Evolutionary conservation across 2,329 filamentous ascomycete species (phyloP).

Genomic region (Monosporascus sp.): DNA sequence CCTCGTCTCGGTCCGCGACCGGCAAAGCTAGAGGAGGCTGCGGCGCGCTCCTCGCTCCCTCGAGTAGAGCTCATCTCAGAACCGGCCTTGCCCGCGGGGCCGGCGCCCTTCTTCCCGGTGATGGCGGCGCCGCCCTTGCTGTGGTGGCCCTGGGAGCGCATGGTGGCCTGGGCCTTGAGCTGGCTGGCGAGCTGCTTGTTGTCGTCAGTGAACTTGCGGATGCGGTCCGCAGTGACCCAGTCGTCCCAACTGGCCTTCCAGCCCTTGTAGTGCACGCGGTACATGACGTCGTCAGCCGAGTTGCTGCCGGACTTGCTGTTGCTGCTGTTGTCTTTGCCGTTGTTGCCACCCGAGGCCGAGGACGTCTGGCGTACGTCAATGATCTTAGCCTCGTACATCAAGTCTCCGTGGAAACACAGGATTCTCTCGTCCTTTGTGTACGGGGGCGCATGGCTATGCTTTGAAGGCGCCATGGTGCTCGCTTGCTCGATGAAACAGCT

Average conservation of each 20-base stretch:
- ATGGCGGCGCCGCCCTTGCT: conserved; percentile 36
- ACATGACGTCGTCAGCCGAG: conserved; percentile 66
- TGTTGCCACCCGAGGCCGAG: neutral
- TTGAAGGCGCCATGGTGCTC: conserved; percentile 31
- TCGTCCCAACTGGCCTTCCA: conserved; percentile 99
- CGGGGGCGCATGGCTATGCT: conserved; percentile 39
- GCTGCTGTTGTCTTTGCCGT: conserved; percentile 29
- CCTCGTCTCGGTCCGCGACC: conserved; percentile 66
- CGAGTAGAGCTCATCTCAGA: conserved; percentile 59
- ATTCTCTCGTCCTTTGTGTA: conserved; percentile 82
- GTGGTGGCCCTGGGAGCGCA: conserved; percentile 19
- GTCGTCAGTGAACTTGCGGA: conserved; percentile 91
- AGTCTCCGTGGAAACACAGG: conserved; percentile 93
- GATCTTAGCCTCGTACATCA: conserved; percentile 96
- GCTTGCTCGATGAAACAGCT: neutral
- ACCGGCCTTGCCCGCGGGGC: conserved; percentile 39
- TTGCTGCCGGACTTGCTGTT: conserved; percentile 56
- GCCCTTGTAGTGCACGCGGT: conserved; percentile 96
- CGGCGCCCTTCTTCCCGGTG: conserved; percentile 46
- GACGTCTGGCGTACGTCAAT: conserved; percentile 56
- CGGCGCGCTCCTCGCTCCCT: conserved; percentile 72
- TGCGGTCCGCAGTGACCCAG: conserved; percentile 90
- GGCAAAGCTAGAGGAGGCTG: conserved; percentile 52
- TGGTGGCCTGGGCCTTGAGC: conserved; percentile 55
- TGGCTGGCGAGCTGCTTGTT: conserved; percentile 83